These are phyloP conservation scores for Talaromyces albobiverticillius DNA, from an alignment of 2,329 filamentous ascomycete genomes.

Conservation along the genomic window DNA sequence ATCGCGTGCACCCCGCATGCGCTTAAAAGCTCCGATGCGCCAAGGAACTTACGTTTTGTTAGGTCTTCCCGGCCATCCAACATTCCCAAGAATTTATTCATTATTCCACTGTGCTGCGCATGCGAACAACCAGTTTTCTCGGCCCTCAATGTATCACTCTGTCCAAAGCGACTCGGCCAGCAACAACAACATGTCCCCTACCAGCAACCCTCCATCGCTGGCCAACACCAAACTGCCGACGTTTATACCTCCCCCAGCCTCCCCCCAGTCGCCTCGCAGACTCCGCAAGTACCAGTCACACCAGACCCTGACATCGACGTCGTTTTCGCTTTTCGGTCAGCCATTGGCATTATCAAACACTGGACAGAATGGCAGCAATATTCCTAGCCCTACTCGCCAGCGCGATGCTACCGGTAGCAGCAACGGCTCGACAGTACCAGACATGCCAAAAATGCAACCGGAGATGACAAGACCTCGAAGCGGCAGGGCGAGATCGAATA, in stretches of 20 bases:
- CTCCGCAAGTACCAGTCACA: slow-evolving; percentile 74
- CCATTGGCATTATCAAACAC: slow-evolving; percentile 16
- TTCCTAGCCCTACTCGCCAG: no score
- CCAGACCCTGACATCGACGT: slow-evolving; percentile 59
- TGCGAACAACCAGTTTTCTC: no score
- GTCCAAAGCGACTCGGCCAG: background rate
- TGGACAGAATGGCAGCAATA: background rate
- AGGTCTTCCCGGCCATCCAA: no score
- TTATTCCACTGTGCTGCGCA: no score
- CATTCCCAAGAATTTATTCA: no score
- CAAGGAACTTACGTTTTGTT: no score
- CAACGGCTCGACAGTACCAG: background rate
- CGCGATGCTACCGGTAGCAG: slow-evolving; percentile 4
- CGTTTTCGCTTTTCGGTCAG: slow-evolving; percentile 50
- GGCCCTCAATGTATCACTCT: no score
- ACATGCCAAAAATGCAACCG: background rate
- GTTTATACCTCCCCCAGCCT: slow-evolving; percentile 18
- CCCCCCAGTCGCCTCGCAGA: slow-evolving; percentile 59
- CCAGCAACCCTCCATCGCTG: slow-evolving; percentile 21
- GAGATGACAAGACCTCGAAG: background rate
- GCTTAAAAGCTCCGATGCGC: no score
- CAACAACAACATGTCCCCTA: slow-evolving; percentile 25
- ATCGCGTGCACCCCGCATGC: slow-evolving; percentile 2
- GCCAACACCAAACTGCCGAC: slow-evolving; percentile 11
- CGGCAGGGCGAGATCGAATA: slow-evolving; percentile 67